Base-by-base conservation (phyloP, 306 rosid genomes). In the Albizia julibrissin region DNA sequence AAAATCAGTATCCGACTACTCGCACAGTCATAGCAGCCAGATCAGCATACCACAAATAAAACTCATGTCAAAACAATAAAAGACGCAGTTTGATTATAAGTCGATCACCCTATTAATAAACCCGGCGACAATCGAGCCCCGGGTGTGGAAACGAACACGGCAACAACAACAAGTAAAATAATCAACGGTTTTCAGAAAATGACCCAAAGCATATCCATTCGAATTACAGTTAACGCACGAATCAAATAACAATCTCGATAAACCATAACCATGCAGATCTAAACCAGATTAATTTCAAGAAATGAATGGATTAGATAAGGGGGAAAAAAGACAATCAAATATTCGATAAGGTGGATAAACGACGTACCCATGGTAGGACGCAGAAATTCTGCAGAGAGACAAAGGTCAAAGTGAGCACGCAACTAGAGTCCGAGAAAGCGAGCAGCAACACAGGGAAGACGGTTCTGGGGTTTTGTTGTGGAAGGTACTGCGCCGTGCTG, bases 321-420 rank as follows among this genome's bases (percentile, higher is more conserved):
- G 0, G 0, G 31, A 47, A 6, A 2, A 8, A 3, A 21, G 12
- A 3, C 2, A 43, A 56, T 73, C 10, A 44, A 14, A 10, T 1
- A 66, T 15, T 6, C 29, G 42, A 68, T 22, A 24, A 10, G 8
- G 66, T 18, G 46, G 46, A 61, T 22, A 40, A 40, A 79, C 26
- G 1, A 26, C 74, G 19, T 81, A 87, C 89, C 89, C 89, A 86
- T 86, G 82, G 72, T 12, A 73, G 58, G 21, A 37, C 11, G 15
- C 19, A 6, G 22, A 34, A 69, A 67, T 54, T 67, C 16, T 19
- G 81, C 19, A 40, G 6, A n/a, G 29, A 47, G 49, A 82, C 66
- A 59, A 24, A 78, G 81, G 84, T 69, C 82, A 72, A 80, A 74
- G 79, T 78, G 79, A 79, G 84, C 65, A 37, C 19, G 74, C 64